Evolutionary conservation across 2,329 filamentous ascomycete genomes (phyloP), one percentile per base, ranked within the genome.

Genomic region (Fusarium odoratissimum): DNA sequence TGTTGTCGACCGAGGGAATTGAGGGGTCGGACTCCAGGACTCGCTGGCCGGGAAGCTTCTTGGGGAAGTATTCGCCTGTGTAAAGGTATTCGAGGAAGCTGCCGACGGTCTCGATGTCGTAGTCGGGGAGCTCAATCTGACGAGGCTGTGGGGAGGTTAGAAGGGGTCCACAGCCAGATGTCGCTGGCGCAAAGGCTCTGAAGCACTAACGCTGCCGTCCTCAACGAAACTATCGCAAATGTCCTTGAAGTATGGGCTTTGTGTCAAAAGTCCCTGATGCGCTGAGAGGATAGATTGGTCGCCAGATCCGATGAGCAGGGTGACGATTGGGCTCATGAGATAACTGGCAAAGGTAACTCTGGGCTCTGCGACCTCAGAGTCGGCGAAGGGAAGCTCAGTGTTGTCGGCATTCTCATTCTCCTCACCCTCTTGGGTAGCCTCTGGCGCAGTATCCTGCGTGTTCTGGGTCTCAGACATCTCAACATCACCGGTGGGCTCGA

Each of bases 211-310:
- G 65, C 86, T 87, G 52, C 87, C 87, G 58, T 90, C 88, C 37
- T 89, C 86, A 51, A 85, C 84, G 77, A 95, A 92, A 55, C 87
- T 82, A 16, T 87, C 85, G 78, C 91, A 90, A 11, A 88, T 85
- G 28, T 90, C 87, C 16, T 86, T 85, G 79, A 98, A 94, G 81
- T 88, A 95, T 0, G 94, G 93, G 46, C 93, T 95, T 79, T 91
- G 88, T 16, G 84, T 79, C 40, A 98, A 86, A 31, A 98, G 87
- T 6, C 86, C 91, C 83, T 97, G 92, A 81, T 98, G 95, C 11
- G 94, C 94, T 30, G 90, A 91, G 65, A 98, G 87, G 37, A 90
- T 85, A 14, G 89, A 90, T 76, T 89, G 86, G 8, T 90, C 89
- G 62, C 86, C 90, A 52, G 83, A 82, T 17, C 92, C 92, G 25